These are phyloP conservation scores for Kwoniella heveanensis DNA, from an alignment of 768 basidiomycete genomes.

Conservation along the genomic window DNA sequence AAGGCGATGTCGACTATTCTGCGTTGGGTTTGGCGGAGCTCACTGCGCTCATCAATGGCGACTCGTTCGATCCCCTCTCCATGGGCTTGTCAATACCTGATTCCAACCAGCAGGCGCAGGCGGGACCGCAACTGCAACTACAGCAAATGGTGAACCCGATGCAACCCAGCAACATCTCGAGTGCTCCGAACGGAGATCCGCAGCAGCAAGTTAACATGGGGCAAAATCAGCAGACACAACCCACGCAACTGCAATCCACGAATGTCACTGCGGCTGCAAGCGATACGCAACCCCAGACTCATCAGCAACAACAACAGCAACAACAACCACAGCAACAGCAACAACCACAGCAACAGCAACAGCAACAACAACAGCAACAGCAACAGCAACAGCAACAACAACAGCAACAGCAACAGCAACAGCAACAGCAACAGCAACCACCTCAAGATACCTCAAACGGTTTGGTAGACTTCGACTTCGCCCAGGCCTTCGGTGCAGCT, in stretches of 20 bases:
- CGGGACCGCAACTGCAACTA: not conserved
- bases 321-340: not conserved
- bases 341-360: not conserved
- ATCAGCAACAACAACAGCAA: conserved; percentile 13
- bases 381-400: not conserved
- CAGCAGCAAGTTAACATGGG: not conserved
- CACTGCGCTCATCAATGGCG: conserved; percentile 16
- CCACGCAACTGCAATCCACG: too few relatives aligned
- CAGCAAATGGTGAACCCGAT: not conserved
- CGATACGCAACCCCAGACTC: too few relatives aligned
- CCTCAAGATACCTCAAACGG: not conserved
- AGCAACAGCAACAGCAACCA: conserved; percentile 4
- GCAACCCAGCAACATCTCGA: not conserved
- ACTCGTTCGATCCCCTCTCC: conserved; percentile 6
- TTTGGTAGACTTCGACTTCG: conserved; percentile 16
- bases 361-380: not conserved
- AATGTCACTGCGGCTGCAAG: too few relatives aligned
- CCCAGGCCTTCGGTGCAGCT: conserved; percentile 4
- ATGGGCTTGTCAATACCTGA: not conserved
- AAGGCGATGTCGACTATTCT: conserved; percentile 14
- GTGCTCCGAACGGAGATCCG: not conserved
- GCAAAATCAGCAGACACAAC: too few relatives aligned
- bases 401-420: conserved; percentile 1
- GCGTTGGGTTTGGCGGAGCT: conserved; percentile 19
- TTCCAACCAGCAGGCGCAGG: not conserved